Evolutionary conservation across 768 basidiomycete species (phyloP).

Genomic region (Rhodotorula paludigena): DNA sequence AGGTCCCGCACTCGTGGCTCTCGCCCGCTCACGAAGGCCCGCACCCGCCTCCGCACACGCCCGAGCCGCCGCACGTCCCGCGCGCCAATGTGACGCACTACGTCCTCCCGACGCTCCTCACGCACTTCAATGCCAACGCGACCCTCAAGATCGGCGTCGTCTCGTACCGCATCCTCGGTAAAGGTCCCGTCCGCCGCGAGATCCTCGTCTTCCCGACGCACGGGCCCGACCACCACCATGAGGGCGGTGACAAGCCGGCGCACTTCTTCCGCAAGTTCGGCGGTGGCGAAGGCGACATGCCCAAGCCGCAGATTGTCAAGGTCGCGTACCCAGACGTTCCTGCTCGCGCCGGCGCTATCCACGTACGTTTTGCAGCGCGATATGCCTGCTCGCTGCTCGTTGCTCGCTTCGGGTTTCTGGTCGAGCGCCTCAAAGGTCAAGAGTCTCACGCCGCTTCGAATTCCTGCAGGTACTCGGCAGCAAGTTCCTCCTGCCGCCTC

Average conservation of each 20-base stretch:
- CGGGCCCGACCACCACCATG: background rate
- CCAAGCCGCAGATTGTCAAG: slow-evolving; percentile 43
- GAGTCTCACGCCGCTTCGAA: too few species aligned
- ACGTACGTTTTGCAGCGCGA: too few species aligned
- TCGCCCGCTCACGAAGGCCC: background rate
- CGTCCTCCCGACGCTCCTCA: slow-evolving; percentile 40
- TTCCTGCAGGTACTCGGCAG: slow-evolving; percentile 23
- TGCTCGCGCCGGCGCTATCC: slow-evolving; percentile 48
- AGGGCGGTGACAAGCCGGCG: slow-evolving; percentile 6
- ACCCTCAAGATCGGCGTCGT: slow-evolving; percentile 38
- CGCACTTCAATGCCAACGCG: slow-evolving; percentile 27
- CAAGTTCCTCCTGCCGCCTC: slow-evolving; percentile 34
- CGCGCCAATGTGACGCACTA: slow-evolving; percentile 39
- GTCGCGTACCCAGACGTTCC: slow-evolving; percentile 47
- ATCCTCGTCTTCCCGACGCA: slow-evolving; percentile 34
- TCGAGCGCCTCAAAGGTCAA: too few species aligned
- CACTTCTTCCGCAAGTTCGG: background rate
- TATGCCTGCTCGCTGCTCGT: too few species aligned
- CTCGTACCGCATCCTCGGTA: slow-evolving; percentile 28
- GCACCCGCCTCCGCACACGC: slow-evolving; percentile 10
- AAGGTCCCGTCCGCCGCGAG: slow-evolving; percentile 34
- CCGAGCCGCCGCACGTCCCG: slow-evolving; percentile 6
- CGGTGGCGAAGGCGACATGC: slow-evolving; percentile 1
- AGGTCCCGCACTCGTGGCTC: slow-evolving; percentile 9
- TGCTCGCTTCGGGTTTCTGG: too few species aligned